Conservation (phyloP, 2,329 filamentous ascomycete species). For the Ophiostoma perfectum region DNA sequence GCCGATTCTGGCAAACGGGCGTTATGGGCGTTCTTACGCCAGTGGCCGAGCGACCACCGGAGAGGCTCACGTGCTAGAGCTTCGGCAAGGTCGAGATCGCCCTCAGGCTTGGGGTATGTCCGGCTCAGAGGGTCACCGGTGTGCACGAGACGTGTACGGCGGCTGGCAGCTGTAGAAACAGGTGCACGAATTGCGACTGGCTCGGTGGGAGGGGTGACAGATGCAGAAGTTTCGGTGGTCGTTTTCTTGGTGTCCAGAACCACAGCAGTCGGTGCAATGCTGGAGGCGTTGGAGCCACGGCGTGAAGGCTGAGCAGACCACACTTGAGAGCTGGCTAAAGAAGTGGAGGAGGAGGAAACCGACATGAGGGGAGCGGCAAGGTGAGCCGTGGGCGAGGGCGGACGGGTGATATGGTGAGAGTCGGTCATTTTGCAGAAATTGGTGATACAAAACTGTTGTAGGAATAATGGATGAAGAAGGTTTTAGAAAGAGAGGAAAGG, state of each 20-base stretch:
- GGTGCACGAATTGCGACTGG: background rate
- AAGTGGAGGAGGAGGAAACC: constrained; percentile 12
- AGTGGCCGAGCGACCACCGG: constrained; percentile 39
- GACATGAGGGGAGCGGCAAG: constrained; percentile 19
- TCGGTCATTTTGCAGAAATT: background rate
- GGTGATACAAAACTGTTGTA: background rate
- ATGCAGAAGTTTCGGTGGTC: background rate
- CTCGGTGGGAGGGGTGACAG: background rate
- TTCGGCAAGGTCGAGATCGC: constrained; percentile 39
- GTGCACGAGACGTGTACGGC: background rate
- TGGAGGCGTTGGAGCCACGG: constrained; percentile 24
- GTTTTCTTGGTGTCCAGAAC: background rate
- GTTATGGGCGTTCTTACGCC: constrained; percentile 32
- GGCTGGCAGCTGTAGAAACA: background rate
- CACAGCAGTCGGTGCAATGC: background rate
- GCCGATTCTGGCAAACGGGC: constrained; percentile 30
- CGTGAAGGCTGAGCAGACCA: constrained; percentile 23
- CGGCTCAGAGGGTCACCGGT: constrained; percentile 35
- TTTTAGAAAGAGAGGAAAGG: no score
- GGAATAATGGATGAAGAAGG: no score
- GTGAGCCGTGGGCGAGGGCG: background rate
- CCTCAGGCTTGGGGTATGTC: constrained; percentile 39
- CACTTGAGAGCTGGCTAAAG: constrained; percentile 12
- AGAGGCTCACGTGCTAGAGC: constrained; percentile 40
- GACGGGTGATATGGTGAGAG: background rate